Base-by-base conservation (phyloP, 768 basidiomycete genomes). In the Gymnopilus junonius region DNA sequence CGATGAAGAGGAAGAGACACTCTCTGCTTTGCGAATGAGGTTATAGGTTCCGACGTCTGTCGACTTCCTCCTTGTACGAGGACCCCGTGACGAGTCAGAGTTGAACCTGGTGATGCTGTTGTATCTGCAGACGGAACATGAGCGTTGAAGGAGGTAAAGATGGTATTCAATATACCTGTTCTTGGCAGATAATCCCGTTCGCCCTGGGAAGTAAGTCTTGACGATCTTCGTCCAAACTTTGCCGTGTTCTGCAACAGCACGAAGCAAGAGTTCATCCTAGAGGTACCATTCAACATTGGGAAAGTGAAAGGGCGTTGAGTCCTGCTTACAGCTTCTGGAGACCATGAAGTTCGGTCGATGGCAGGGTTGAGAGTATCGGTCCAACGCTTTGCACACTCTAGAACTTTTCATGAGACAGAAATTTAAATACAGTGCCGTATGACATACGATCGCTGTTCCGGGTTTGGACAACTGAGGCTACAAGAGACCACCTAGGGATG, bases 181-280 rank as follows among this genome's bases (percentile, higher is more conserved):
- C 78, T 86, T 87, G 15, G 85, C 85, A 2, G 85, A 83, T 15
- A 87, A 75, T 14, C 85, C 85, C 17, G 85, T 87, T 39, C 85
- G 78, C 4, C 85, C 85, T 50, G 85, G 85, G 72, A 87, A 85
- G 67, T 86, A 85, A 6, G 82, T 84, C 68, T 85, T 84, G 34
- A 85, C 85, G 46, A 87, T 87, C 69, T 85, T 86, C 0, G 85
- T 85, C 85, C 85, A 87, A 5, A 84, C 82, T 69, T 84, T 86
- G 20, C 85, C 85, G 61, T 86, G 83, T 58, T 82, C 80, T 48
- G 80, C 74, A 40, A 87, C 85, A 6, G 85, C 85, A 63, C 80
- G 77, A 21, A 87, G 74, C n/a, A 87, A 80, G 17, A 82, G 67
- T 29, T 82, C 80, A 60, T 87, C 85, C 85, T 86, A 63, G 12